phyloP scores from a whole-genome alignment of 1,284 basidiomycete genomes.

The Ceratobasidium sp. region DNA sequence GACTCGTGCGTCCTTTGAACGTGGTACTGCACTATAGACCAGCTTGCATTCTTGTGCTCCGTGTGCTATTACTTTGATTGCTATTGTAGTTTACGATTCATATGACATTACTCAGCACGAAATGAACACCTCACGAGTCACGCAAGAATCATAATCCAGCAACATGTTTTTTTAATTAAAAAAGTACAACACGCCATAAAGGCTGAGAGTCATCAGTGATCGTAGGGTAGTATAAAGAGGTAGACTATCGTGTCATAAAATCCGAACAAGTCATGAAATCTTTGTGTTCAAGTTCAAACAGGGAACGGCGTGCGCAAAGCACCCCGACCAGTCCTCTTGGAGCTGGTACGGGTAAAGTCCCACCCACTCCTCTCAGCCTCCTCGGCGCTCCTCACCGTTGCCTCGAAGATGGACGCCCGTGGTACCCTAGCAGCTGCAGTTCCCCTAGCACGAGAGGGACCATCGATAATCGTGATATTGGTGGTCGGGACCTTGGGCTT shows the following conservation, averaged over 20 bases:
- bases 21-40: conserved; percentile 83
- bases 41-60: neutral
- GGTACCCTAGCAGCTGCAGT: neutral
- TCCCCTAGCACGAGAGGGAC: conserved; percentile 18
- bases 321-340: conserved; percentile 10
- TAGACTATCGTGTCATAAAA: conserved; percentile 9
- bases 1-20: conserved; percentile 93
- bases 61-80: neutral
- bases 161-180: conserved; percentile 1
- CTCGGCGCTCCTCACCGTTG: conserved; percentile 32
- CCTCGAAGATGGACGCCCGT: conserved; percentile 29
- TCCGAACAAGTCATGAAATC: neutral
- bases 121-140: neutral
- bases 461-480: conserved; percentile 28
- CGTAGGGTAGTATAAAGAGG: conserved; percentile 9
- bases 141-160: neutral
- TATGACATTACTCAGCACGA: neutral
- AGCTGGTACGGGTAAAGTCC: conserved; percentile 29
- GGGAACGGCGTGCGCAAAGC: conserved; percentile 33
- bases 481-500: conserved; percentile 17
- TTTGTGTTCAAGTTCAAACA: neutral
- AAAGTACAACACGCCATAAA: conserved; percentile 20
- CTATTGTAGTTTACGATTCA: neutral
- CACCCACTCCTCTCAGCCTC: conserved; percentile 38
- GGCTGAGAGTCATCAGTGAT: conserved; percentile 2